Conservation (phyloP, 371 early-diverging fungal species). For the Saksenaea vasiformis region DNA sequence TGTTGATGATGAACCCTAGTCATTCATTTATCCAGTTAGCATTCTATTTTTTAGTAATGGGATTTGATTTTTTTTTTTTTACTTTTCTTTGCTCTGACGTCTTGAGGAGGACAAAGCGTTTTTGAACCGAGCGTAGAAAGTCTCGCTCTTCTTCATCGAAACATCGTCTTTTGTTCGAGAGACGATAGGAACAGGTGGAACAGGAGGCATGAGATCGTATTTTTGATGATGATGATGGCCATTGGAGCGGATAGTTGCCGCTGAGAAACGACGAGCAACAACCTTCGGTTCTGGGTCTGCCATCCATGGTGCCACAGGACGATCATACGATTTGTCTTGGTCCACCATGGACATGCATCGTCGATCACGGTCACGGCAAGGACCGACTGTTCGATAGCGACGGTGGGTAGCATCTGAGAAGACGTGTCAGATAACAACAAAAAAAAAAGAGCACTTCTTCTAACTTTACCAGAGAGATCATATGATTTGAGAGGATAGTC, state of each 20-base stretch:
- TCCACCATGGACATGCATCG: slow-evolving; percentile 42
- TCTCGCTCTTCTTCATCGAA: slow-evolving; percentile 44
- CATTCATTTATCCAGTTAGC: too few species aligned
- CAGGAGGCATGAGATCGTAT: slow-evolving; percentile 18
- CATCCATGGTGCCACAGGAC: slow-evolving; percentile 29
- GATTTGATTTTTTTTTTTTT: too few species aligned
- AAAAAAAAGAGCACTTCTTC: neutral
- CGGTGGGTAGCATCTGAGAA: slow-evolving; percentile 18
- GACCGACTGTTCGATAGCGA: slow-evolving; percentile 32
- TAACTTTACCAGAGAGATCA: slow-evolving; percentile 11
- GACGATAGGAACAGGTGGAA: slow-evolving; percentile 11
- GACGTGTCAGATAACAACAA: neutral
- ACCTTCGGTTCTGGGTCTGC: slow-evolving; percentile 15
- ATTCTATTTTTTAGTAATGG: too few species aligned
- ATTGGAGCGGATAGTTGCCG: slow-evolving; percentile 11
- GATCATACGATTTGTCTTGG: slow-evolving; percentile 10
- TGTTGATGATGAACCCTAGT: slow-evolving; percentile 1
- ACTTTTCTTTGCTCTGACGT: slow-evolving; percentile 28
- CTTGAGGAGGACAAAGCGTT: slow-evolving; percentile 24
- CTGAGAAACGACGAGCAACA: slow-evolving; percentile 15
- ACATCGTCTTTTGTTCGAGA: slow-evolving; percentile 7
- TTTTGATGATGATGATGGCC: slow-evolving; percentile 6
- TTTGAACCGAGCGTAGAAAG: slow-evolving; percentile 42
- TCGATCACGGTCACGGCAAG: slow-evolving; percentile 34
- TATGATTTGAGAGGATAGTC: slow-evolving; percentile 1